phyloP scores from a whole-genome alignment of 2,329 filamentous ascomycete genomes.

The Epichloe uncinata region DNA sequence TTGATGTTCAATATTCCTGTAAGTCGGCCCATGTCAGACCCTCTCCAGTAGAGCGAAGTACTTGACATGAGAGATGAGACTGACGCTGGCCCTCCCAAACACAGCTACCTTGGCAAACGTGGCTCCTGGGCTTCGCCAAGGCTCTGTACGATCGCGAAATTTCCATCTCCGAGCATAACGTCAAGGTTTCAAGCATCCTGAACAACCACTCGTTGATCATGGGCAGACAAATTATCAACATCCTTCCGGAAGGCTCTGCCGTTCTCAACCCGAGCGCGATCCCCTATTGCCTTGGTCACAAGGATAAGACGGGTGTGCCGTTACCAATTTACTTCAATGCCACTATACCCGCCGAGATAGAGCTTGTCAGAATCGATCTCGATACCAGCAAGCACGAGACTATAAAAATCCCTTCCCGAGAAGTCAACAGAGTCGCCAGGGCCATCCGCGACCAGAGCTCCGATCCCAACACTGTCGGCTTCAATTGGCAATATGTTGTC shows the following conservation, averaged over 20 bases:
- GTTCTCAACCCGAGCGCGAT: constrained; percentile 68
- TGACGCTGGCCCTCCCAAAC: neutral
- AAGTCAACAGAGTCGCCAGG: constrained; percentile 62
- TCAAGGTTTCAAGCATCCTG: constrained; percentile 76
- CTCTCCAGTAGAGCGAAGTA: neutral
- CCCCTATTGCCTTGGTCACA: constrained; percentile 68
- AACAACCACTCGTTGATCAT: constrained; percentile 90
- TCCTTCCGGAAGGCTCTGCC: constrained; percentile 89
- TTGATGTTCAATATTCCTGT: constrained; percentile 87
- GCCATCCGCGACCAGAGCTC: constrained; percentile 52
- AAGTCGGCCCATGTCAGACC: constrained; percentile 16
- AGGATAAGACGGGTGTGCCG: constrained; percentile 43
- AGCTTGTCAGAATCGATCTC: constrained; percentile 77
- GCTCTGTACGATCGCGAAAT: constrained; percentile 85
- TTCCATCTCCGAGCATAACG: constrained; percentile 82
- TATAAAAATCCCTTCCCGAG: constrained; percentile 58
- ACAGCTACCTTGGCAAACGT: constrained; percentile 60
- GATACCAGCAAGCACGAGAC: constrained; percentile 69
- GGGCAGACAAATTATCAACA: constrained; percentile 95
- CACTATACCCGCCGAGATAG: constrained; percentile 76
- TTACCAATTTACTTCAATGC: constrained; percentile 90
- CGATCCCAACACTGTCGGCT: constrained; percentile 45
- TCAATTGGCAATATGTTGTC: constrained; percentile 58
- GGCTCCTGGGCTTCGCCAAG: constrained; percentile 60
- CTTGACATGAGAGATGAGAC: neutral